These are phyloP conservation scores for Kluyveromyces nonfermentans DNA, from an alignment of 805 yeast species.

Conservation along the genomic window DNA sequence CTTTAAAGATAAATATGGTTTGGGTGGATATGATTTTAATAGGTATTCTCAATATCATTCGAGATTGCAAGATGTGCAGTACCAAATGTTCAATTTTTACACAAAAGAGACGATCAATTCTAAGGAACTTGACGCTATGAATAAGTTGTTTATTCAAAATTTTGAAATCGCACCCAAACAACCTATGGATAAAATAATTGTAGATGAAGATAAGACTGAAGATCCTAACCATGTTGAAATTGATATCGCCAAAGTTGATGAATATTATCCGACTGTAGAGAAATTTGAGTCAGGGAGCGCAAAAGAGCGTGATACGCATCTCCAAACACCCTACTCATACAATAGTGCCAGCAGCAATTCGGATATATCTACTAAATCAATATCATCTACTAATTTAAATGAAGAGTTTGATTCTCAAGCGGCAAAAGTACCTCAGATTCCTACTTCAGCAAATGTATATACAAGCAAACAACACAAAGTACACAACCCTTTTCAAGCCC, in stretches of 20 bases:
- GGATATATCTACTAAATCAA: not conserved
- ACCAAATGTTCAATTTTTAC: constrained; percentile 21
- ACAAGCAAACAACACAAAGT: constrained; percentile 24
- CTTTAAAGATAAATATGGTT: constrained; percentile 32
- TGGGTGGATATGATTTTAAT: constrained; percentile 49
- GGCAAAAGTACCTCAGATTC: not conserved
- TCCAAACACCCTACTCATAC: not conserved
- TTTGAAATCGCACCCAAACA: constrained; percentile 26
- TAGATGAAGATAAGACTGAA: not conserved
- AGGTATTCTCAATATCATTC: constrained; percentile 45
- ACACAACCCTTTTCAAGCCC: constrained; percentile 27
- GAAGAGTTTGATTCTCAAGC: not conserved
- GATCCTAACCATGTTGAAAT: not conserved
- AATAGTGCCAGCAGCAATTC: not conserved
- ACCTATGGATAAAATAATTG: constrained; percentile 12
- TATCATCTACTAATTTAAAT: not conserved
- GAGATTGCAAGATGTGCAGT: constrained; percentile 20
- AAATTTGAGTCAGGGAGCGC: constrained; percentile 7
- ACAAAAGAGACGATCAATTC: constrained; percentile 14
- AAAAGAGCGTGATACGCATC: not conserved
- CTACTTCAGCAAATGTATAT: not conserved
- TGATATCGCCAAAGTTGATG: constrained; percentile 1
- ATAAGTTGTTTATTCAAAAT: constrained; percentile 19
- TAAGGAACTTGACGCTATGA: constrained; percentile 11
- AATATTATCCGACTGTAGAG: constrained; percentile 18